Conservation (phyloP, 1,284 basidiomycete genomes). For the Apiotrichum domesticum region DNA sequence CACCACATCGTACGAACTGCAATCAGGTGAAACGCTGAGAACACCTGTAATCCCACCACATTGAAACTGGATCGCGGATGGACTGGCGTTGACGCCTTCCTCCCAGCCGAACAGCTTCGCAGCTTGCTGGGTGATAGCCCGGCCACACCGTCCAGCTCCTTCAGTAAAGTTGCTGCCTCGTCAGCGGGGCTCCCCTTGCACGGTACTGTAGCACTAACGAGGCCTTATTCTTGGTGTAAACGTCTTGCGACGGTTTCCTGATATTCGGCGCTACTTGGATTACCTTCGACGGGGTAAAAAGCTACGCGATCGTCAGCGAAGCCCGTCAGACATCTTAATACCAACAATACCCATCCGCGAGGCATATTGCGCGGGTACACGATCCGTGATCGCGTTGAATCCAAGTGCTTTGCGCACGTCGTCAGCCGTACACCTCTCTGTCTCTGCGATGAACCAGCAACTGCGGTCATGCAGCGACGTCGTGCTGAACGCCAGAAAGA, state of each 20-base stretch:
- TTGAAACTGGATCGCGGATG: conserved; percentile 28
- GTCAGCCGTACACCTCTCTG: not conserved
- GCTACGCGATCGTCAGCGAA: conserved; percentile 1
- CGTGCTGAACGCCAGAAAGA: conserved; percentile 17
- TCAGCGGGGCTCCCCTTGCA: not conserved
- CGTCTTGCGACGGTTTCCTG: conserved; percentile 8
- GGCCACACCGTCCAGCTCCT: conserved; percentile 24
- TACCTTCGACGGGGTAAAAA: conserved; percentile 18
- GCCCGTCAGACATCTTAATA: no score
- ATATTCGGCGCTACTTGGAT: conserved; percentile 12
- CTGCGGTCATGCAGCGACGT: conserved; percentile 14
- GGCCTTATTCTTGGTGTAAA: not conserved
- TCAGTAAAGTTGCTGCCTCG: conserved; percentile 20
- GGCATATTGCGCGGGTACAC: conserved; percentile 19
- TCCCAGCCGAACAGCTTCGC: conserved; percentile 17
- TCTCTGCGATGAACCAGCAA: conserved; percentile 27
- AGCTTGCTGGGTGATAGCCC: conserved; percentile 15
- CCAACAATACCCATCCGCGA: not conserved
- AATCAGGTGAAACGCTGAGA: conserved; percentile 21
- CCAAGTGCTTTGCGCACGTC: conserved; percentile 8
- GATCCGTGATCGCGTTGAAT: conserved; percentile 19
- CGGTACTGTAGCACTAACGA: not conserved
- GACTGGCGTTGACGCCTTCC: conserved; percentile 1
- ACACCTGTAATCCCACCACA: conserved; percentile 30
- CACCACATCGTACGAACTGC: conserved; percentile 9